Base-by-base conservation (phyloP, 768 basidiomycete genomes). In the Phaeolepiota aurea region DNA sequence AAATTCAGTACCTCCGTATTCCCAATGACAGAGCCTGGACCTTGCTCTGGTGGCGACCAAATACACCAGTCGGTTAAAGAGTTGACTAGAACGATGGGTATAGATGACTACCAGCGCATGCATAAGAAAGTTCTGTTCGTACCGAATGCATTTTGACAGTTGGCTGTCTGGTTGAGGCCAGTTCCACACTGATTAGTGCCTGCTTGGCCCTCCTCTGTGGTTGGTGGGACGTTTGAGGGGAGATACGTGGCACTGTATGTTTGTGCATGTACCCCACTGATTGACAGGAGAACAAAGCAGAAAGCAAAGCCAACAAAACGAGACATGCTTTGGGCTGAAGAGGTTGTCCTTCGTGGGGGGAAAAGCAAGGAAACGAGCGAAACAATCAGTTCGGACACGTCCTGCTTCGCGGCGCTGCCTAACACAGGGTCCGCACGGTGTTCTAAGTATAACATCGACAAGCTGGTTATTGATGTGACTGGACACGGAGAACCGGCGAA, bases 141-240 rank as follows among this genome's bases (percentile, higher is more conserved):
- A 74, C 83, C 84, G 43, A 80, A 75, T 5, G 69, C 62, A 0
- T 82, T 87, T 58, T 88, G 86, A 56, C 86, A 88, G 25, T 74
- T 57, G 0, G 85, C 82, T 7, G 63, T 38, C 45, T 74, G 74
- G 56, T 66, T 72, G 43, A 76, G 68, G 9, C 59, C 59, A 1
- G 74, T 68, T 1, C 79, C 82, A 52, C 88, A 92, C 41, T 69
- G 60, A 59, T 88, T 84, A 23, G 72, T 76, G 15, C 81, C 82
- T 28, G 58, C 60, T 52, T 85, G 86, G 9, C 71, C 80, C 22
- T 69, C 58, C 54, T 86, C 74, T 5, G 74, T 69, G 11, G 66
- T 66, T 31, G 59, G 44, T 14, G 78, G 73, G 15, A 73, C 65
- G 20, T 53, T 46, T 42, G 54, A 62, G 42, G 55, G 51, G 20